Evolutionary conservation across 108 stramenopile genomes (phyloP).

Genomic region (Pseudonitzschia delicatissima): DNA sequence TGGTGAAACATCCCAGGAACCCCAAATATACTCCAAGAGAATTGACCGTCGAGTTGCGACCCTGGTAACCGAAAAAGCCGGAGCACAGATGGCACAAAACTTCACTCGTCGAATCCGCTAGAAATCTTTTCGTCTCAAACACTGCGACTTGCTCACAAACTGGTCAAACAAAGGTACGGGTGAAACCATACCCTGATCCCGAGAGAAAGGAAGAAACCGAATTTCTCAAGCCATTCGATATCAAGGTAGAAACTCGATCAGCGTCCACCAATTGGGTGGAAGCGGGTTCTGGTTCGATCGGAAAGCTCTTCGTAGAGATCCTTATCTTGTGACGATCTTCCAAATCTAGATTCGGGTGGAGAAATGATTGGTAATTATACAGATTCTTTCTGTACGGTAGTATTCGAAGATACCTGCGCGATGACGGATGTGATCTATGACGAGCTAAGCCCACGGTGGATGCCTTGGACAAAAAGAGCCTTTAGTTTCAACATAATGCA

Average conservation of each 20-base stretch:
- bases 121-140: slow-evolving; percentile 20
- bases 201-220: slow-evolving; percentile 33
- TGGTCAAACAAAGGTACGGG: slow-evolving; percentile 20
- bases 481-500: slow-evolving; percentile 62
- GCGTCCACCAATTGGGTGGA: slow-evolving; percentile 64
- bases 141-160: slow-evolving; percentile 17
- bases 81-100: slow-evolving; percentile 35
- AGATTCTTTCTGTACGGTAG: slow-evolving; percentile 63
- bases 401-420: slow-evolving; percentile 68
- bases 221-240: slow-evolving; percentile 44
- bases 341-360: slow-evolving; percentile 58
- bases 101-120: slow-evolving; percentile 33
- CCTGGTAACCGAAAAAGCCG: slow-evolving; percentile 55
- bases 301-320: slow-evolving; percentile 63
- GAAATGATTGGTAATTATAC: slow-evolving; percentile 56
- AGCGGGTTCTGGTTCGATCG: slow-evolving; percentile 60
- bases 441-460: slow-evolving; percentile 58
- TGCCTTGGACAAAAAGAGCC: slow-evolving; percentile 72
- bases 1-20: background rate
- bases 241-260: slow-evolving; percentile 42
- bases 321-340: slow-evolving; percentile 59
- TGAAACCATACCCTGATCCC: slow-evolving; percentile 76
- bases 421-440: slow-evolving; percentile 68
- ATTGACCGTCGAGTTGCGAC: slow-evolving; percentile 15
- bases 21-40: background rate